phyloP scores from a whole-genome alignment of 768 basidiomycete species.

The Pisolithus marmoratus region DNA sequence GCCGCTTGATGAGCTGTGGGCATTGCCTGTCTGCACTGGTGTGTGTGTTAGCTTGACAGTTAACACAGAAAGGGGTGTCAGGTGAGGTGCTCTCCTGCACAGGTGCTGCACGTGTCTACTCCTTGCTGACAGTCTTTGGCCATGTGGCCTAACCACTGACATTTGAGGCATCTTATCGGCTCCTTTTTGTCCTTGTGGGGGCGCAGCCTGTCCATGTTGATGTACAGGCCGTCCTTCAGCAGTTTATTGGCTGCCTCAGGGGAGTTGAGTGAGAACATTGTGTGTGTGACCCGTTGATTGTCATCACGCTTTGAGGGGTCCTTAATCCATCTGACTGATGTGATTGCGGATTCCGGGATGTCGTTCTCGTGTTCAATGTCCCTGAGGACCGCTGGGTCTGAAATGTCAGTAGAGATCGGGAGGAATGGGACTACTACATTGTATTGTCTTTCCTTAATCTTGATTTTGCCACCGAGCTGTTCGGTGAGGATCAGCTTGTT shows the following conservation, averaged over 20 bases:
- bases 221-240: too few species aligned
- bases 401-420: slow-evolving; percentile 11
- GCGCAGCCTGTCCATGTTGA: too few species aligned
- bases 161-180: too few species aligned
- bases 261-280: too few species aligned
- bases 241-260: too few species aligned
- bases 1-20: not conserved
- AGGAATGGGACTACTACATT: slow-evolving; percentile 17
- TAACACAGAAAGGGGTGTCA: too few species aligned
- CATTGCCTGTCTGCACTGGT: too few species aligned
- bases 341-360: slow-evolving; percentile 3
- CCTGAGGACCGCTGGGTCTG: not conserved
- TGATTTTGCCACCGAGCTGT: not conserved
- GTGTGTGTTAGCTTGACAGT: too few species aligned
- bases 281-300: slow-evolving; percentile 18
- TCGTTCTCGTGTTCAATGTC: slow-evolving; percentile 13
- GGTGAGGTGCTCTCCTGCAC: not conserved
- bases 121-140: not conserved
- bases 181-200: too few species aligned
- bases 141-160: too few species aligned
- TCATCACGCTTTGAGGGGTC: slow-evolving; percentile 3
- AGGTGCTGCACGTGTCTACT: not conserved
- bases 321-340: slow-evolving; percentile 22
- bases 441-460: too few species aligned
- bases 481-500: slow-evolving; percentile 5